Evolutionary conservation across 2,329 filamentous ascomycete genomes (phyloP), one percentile per base, ranked within the genome.

Genomic region (Beauveria brongniartii): DNA sequence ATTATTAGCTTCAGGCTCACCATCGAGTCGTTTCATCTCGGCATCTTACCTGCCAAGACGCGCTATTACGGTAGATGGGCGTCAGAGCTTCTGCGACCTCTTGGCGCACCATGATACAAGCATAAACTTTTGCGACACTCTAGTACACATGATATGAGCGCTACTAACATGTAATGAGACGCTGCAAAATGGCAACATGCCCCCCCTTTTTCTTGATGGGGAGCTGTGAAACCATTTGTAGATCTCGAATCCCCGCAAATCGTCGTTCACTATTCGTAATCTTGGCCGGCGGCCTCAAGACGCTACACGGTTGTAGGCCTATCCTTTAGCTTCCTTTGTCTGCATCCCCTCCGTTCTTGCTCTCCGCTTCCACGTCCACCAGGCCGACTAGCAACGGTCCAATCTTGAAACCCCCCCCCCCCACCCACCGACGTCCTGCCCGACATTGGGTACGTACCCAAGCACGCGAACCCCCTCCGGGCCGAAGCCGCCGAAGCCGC

Each of bases 31-130:
- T 3, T 40, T n/a, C 18, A 41, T 50, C 44, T 57, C 28, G 30
- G 34, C 44, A 50, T 57, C 44, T 50, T 41, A 57, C 34, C 43
- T 48, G 55, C 55, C 55, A 50, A 57, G 55, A 41, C 55, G 20
- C 55, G 46, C 44, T 50, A 40, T 40, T 50, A 57, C 55, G 30
- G 30, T 48, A 24, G 20, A 14, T 26, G 18, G 28, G 48, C 28
- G 24, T 48, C 46, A 12, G 24, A 48, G 24, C 46, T 48, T 28
- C 24, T 52, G 28, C 48, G 9, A 52, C 48, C 18, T 37, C 48
- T 52, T 52, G 48, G 28, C 48, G 28, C 28, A 30, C 48, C 10
- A 24, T 46, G 41, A 48, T 22, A 50, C 44, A 57, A 57, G 55
- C 55, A 57, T 57, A 57, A 50, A 20, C 47, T 44, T 44, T 34